Percentiles rank a stretch among this genome's conserved stretches.
These are phyloP conservation scores for Neophaeococcomyces aloes DNA, from an alignment of 2,329 filamentous ascomycete species.

Conservation along the genomic window DNA sequence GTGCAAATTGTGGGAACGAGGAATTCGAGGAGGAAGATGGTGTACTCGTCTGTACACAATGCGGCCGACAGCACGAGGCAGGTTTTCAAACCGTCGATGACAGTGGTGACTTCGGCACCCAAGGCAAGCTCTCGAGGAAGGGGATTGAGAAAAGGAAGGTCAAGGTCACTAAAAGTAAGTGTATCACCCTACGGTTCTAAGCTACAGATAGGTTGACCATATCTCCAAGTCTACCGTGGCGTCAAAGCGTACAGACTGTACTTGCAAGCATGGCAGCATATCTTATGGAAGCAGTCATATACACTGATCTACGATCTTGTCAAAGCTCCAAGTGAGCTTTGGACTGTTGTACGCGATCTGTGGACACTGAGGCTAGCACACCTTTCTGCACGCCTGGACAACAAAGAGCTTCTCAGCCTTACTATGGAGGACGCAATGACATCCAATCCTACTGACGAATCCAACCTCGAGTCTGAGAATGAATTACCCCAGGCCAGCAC, in stretches of 20 bases:
- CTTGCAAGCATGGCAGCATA: slow-evolving; percentile 71
- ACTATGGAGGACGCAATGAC: slow-evolving; percentile 5
- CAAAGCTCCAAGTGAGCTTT: slow-evolving; percentile 62
- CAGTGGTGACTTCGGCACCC: slow-evolving; percentile 20
- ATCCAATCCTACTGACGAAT: slow-evolving; percentile 31
- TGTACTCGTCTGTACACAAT: slow-evolving; percentile 14
- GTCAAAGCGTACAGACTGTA: slow-evolving; percentile 64
- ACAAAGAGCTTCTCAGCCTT: slow-evolving; percentile 7
- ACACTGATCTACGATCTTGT: slow-evolving; percentile 54
- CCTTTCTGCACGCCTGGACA: slow-evolving; percentile 29
- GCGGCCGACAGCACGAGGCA: slow-evolving; percentile 19
- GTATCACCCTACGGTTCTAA: slow-evolving; percentile 6
- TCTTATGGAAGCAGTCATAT: slow-evolving; percentile 69
- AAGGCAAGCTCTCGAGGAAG: slow-evolving; percentile 46
- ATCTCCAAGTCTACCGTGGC: slow-evolving; percentile 43
- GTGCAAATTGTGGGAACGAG: slow-evolving; percentile 16
- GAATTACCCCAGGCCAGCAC: slow-evolving; percentile 25
- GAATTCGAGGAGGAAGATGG: slow-evolving; percentile 17
- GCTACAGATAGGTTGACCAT: slow-evolving; percentile 27
- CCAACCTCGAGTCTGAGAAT: slow-evolving; percentile 16
- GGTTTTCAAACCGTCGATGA: slow-evolving; percentile 14
- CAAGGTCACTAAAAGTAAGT: slow-evolving; percentile 41
- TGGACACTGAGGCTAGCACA: slow-evolving; percentile 66
- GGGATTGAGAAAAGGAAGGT: slow-evolving; percentile 47
- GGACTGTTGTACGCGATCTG: slow-evolving; percentile 66